phyloP scores from a whole-genome alignment of 176 grass and related monocot genomes.

The Chloris gayana region DNA sequence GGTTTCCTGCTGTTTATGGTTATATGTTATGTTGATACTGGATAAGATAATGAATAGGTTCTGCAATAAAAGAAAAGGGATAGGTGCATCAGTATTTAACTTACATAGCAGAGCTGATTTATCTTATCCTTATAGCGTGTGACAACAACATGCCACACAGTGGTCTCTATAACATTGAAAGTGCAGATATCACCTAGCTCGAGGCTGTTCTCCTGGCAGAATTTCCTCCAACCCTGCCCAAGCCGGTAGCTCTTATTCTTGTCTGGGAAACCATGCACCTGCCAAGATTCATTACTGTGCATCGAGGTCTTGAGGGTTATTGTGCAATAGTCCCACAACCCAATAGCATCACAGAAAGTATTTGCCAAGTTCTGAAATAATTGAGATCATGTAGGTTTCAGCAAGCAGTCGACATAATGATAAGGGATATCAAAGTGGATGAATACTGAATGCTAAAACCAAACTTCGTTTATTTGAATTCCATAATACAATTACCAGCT shows the following conservation, averaged over 20 bases:
- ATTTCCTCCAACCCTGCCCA: neutral
- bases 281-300: neutral
- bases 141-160: constrained; percentile 21
- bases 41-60: too few relatives aligned
- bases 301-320: neutral
- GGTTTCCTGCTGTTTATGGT: too few relatives aligned
- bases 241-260: neutral
- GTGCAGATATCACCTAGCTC: constrained; percentile 23
- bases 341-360: neutral
- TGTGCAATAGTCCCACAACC: neutral
- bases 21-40: too few relatives aligned
- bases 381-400: too few relatives aligned
- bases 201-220: constrained; percentile 11
- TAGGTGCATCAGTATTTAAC: too few relatives aligned
- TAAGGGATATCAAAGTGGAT: neutral
- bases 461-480: too few relatives aligned
- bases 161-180: constrained; percentile 3
- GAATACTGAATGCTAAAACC: too few relatives aligned
- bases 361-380: neutral
- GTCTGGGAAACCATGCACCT: neutral
- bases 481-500: too few relatives aligned
- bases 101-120: neutral
- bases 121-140: neutral
- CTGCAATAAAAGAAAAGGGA: too few relatives aligned
- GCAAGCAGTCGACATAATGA: too few relatives aligned